These are phyloP conservation scores for Trametes punicea DNA, from an alignment of 768 basidiomycete genomes.

Conservation along the genomic window DNA sequence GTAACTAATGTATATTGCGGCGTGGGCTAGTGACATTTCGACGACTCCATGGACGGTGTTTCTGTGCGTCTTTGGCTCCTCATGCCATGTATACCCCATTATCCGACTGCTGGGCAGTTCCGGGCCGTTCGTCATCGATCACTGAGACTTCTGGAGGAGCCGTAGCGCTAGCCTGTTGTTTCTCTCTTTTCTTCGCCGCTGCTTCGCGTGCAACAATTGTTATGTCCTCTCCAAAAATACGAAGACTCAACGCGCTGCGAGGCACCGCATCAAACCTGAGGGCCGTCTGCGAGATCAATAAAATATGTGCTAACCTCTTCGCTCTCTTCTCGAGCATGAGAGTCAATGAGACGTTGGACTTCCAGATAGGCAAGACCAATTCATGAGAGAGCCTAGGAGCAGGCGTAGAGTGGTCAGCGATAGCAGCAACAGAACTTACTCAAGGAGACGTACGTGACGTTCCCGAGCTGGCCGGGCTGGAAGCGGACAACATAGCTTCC, in stretches of 20 bases:
- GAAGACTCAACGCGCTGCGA: conserved; percentile 77
- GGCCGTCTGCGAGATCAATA: background rate
- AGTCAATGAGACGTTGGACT: conserved; percentile 80
- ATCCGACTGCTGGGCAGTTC: too few relatives aligned
- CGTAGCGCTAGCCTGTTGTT: conserved; percentile 1
- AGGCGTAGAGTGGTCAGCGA: background rate
- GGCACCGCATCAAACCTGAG: background rate
- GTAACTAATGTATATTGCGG: too few relatives aligned
- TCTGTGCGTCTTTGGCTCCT: too few relatives aligned
- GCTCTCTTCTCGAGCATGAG: conserved; percentile 97
- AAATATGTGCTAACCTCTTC: conserved; percentile 55
- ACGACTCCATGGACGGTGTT: too few relatives aligned
- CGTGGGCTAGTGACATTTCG: too few relatives aligned
- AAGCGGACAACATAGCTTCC: conserved; percentile 78
- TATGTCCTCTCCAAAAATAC: conserved; percentile 80
- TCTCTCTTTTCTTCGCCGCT: conserved; percentile 26
- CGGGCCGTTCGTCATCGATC: too few relatives aligned
- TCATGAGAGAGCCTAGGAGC: conserved; percentile 80
- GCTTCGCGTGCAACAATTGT: conserved; percentile 47
- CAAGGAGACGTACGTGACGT: conserved; percentile 47
- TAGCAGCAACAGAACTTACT: background rate
- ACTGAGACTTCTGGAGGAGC: background rate
- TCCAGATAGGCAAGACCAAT: conserved; percentile 93
- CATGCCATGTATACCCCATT: too few relatives aligned
- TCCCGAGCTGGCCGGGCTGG: conserved; percentile 47